Conservation (phyloP, 306 rosid genomes). For the Rubus idaeus region DNA sequence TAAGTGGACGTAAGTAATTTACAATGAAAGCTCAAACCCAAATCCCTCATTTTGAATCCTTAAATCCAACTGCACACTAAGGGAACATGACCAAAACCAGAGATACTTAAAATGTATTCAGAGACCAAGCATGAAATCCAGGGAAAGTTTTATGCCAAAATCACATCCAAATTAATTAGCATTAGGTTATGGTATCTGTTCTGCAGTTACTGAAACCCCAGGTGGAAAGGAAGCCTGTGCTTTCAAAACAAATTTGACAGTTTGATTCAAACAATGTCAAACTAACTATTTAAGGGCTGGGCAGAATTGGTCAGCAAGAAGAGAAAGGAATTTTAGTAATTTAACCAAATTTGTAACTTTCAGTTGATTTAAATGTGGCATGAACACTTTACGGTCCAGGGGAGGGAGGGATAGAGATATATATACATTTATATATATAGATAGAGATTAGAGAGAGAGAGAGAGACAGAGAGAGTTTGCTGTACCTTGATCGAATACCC, state of each 20-base stretch:
- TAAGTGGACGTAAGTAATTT: too few species aligned
- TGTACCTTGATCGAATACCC: conserved; percentile 81
- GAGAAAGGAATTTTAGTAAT: not conserved
- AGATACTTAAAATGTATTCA: too few species aligned
- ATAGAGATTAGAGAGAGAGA: conserved; percentile 1
- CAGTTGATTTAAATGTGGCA: too few species aligned
- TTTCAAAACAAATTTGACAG: not conserved
- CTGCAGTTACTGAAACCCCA: not conserved
- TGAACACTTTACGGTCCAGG: too few species aligned
- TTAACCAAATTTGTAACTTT: not conserved
- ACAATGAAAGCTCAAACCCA: too few species aligned
- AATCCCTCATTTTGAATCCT: too few species aligned
- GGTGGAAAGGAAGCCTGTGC: not conserved
- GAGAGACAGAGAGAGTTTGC: conserved; percentile 6
- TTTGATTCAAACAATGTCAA: not conserved
- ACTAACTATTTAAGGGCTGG: not conserved
- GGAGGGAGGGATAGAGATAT: too few species aligned
- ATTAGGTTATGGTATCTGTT: not conserved
- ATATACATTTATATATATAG: too few species aligned
- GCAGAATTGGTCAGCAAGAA: not conserved
- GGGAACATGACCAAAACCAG: too few species aligned
- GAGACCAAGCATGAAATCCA: too few species aligned
- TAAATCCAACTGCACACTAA: too few species aligned
- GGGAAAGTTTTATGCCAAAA: not conserved
- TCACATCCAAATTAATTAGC: not conserved